phyloP scores from a whole-genome alignment of 768 basidiomycete species.

The Mycena rebaudengoi region DNA sequence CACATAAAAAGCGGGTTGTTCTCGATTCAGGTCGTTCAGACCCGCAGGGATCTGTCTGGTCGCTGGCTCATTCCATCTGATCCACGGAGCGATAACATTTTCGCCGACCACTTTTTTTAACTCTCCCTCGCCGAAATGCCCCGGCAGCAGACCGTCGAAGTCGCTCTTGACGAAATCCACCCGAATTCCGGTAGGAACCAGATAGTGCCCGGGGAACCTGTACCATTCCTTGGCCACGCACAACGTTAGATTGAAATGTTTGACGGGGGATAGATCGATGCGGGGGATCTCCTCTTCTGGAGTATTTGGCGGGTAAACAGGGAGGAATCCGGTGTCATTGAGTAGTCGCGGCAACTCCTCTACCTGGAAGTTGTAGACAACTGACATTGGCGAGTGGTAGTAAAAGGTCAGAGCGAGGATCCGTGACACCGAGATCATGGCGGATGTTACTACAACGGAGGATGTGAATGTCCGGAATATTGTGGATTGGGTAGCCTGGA shows the following conservation, averaged over 20 bases:
- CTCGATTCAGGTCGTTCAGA: slow-evolving; percentile 89
- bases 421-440: slow-evolving; percentile 79
- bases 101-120: slow-evolving; percentile 36
- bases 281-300: slow-evolving; percentile 54
- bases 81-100: slow-evolving; percentile 33
- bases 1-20: slow-evolving; percentile 83
- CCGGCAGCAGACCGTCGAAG: slow-evolving; percentile 89
- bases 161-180: slow-evolving; percentile 93
- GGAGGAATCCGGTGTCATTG: slow-evolving; percentile 72
- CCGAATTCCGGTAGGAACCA: slow-evolving; percentile 82
- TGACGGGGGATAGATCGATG: slow-evolving; percentile 75
- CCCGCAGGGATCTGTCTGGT: slow-evolving; percentile 68
- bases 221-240: slow-evolving; percentile 98
- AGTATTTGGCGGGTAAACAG: slow-evolving; percentile 47
- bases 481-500: slow-evolving; percentile 77
- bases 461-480: slow-evolving; percentile 83
- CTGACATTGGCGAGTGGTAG: slow-evolving; percentile 88
- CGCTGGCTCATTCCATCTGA: slow-evolving; percentile 52
- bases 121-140: slow-evolving; percentile 70
- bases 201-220: slow-evolving; percentile 90
- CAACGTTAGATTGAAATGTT: slow-evolving; percentile 73
- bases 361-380: slow-evolving; percentile 75
- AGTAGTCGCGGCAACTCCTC: slow-evolving; percentile 85
- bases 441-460: slow-evolving; percentile 69
- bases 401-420: slow-evolving; percentile 86